These are phyloP conservation scores for Backusella luteola DNA, from an alignment of 192 early-diverging fungal genomes.

Conservation along the genomic window DNA sequence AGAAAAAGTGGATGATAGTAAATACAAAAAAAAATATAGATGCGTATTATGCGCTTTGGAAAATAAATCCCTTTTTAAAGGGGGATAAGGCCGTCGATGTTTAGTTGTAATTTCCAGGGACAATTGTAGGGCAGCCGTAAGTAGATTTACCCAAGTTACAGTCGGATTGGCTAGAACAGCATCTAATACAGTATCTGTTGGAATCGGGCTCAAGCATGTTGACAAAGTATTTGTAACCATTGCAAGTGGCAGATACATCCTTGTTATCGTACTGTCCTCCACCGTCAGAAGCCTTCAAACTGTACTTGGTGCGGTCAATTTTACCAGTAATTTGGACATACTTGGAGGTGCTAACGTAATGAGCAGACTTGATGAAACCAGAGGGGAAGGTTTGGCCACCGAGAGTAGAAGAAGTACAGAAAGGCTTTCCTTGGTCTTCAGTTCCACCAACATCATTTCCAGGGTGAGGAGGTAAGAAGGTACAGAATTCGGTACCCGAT, in stretches of 20 bases:
- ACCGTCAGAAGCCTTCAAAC: conserved; percentile 24
- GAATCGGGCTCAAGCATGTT: conserved; percentile 35
- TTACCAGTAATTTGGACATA: conserved; percentile 54
- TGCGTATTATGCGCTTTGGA: background rate
- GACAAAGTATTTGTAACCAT: conserved; percentile 36
- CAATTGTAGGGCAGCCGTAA: conserved; percentile 37
- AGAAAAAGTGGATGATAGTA: background rate
- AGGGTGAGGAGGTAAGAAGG: conserved; percentile 37
- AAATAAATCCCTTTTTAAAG: background rate
- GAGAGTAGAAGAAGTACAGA: conserved; percentile 36
- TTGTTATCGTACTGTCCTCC: conserved; percentile 48
- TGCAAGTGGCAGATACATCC: conserved; percentile 25
- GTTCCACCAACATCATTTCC: conserved; percentile 38
- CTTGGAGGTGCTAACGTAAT: conserved; percentile 25
- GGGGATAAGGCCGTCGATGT: background rate
- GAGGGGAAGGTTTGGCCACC: conserved; percentile 39
- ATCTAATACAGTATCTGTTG: conserved; percentile 31
- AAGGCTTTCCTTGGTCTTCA: conserved; percentile 42
- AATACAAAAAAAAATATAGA: background rate
- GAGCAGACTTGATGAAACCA: conserved; percentile 48
- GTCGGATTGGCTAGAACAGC: conserved; percentile 26
- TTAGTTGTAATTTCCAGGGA: conserved; percentile 42
- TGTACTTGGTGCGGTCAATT: conserved; percentile 42
- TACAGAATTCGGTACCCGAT: conserved; percentile 18
- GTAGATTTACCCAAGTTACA: conserved; percentile 36